phyloP scores from a whole-genome alignment of 2,329 filamentous ascomycete species.

The Ophiosphaerella narmari region DNA sequence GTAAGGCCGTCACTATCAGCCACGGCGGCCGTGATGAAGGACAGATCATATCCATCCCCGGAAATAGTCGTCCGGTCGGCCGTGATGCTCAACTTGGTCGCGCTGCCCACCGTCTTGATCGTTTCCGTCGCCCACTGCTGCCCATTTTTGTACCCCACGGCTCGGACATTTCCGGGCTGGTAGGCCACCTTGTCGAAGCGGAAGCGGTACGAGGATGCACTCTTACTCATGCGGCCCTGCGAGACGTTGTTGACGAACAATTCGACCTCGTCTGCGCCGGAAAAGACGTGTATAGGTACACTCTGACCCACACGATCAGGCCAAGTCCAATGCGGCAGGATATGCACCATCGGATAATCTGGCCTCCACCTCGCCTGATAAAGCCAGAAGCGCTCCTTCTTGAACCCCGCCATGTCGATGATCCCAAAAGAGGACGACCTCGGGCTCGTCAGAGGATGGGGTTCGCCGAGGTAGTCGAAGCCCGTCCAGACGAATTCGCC shows the following conservation, averaged over 20 bases:
- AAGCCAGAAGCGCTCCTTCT: slow-evolving; percentile 60
- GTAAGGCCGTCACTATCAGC: slow-evolving; percentile 51
- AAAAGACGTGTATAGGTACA: too few species aligned
- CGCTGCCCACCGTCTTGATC: slow-evolving; percentile 48
- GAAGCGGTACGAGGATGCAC: too few species aligned
- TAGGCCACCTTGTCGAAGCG: too few species aligned
- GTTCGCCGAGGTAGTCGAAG: slow-evolving; percentile 57
- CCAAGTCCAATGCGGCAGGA: slow-evolving; percentile 63
- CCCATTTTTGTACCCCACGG: too few species aligned
- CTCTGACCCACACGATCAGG: slow-evolving; percentile 52
- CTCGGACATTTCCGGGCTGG: too few species aligned
- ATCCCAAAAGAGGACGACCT: slow-evolving; percentile 64
- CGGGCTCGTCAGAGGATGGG: too few species aligned
- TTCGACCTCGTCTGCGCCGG: too few species aligned
- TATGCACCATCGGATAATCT: slow-evolving; percentile 54
- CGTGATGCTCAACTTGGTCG: slow-evolving; percentile 46
- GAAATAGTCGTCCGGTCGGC: slow-evolving; percentile 48
- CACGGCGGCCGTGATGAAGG: slow-evolving; percentile 53
- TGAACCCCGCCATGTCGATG: slow-evolving; percentile 61
- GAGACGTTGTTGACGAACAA: too few species aligned
- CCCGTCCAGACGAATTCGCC: slow-evolving; percentile 60
- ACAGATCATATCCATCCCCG: slow-evolving; percentile 52
- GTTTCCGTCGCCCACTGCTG: slow-evolving; percentile 53
- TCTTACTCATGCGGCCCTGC: too few species aligned
- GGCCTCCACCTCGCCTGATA: slow-evolving; percentile 61